A percentile compares a stretch with the other conserved stretches of the same genome.
Conservation (phyloP, 768 basidiomycete species). For the Podaxis sp. region DNA sequence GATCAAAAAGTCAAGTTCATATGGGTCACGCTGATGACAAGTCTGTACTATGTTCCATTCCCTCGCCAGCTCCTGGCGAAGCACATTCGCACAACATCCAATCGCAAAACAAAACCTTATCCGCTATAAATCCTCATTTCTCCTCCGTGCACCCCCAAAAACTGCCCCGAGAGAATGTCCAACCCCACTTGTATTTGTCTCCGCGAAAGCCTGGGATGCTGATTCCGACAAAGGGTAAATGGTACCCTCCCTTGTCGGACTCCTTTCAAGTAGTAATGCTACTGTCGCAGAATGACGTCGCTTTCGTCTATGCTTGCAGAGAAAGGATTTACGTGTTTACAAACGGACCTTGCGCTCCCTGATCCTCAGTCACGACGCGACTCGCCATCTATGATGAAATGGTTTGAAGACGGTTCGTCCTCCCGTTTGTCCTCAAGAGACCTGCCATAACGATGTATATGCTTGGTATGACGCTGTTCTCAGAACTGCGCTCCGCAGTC, state of each 20-base stretch:
- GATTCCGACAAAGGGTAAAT: constrained; percentile 36
- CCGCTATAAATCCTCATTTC: constrained; percentile 21
- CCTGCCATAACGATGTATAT: neutral
- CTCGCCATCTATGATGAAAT: constrained; percentile 9
- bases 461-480: neutral
- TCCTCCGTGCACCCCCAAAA: constrained; percentile 35
- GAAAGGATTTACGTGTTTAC: constrained; percentile 48
- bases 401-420: constrained; percentile 21
- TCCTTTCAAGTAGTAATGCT: neutral
- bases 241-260: neutral
- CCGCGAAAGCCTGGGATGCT: constrained; percentile 43
- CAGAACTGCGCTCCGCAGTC: constrained; percentile 44
- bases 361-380: constrained; percentile 18
- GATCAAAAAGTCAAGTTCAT: neutral
- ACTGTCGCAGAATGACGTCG: constrained; percentile 28
- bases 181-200: constrained; percentile 53
- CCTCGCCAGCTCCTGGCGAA: constrained; percentile 6
- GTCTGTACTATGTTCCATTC: constrained; percentile 13
- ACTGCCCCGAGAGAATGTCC: constrained; percentile 46
- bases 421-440: neutral
- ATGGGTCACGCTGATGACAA: neutral
- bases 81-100: neutral
- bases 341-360: constrained; percentile 33
- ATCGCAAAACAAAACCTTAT: constrained; percentile 23
- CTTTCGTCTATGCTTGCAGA: constrained; percentile 41